Base-by-base conservation (phyloP, 495 filamentous ascomycete genomes). In the Penicillium longicatenatum region DNA sequence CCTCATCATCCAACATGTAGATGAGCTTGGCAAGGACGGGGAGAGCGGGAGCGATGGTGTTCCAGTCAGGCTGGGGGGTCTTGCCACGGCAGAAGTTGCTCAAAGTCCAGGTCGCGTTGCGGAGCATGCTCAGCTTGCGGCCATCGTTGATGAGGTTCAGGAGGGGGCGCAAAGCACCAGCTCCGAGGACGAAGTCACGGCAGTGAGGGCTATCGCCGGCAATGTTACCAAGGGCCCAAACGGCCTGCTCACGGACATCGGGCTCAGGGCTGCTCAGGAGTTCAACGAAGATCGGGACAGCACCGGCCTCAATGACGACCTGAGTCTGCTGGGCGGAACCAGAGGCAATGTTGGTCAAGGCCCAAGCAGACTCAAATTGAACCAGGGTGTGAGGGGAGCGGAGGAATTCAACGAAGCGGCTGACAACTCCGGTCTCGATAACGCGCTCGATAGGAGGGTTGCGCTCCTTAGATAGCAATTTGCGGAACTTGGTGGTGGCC, bases 31-130 rank as follows among this genome's bases (percentile, higher is more conserved):
- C 84, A 55, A 99, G 88, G 43, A 99, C 91, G 4, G 94, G 93
- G n/a, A 99, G 86, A 37, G 95, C 95, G 43, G 95, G 95, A 29
- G 90, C 81, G 65, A 99, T 99, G 3, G 91, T 97, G 68, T 87
- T 83, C 95, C 95, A 99, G 71, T 99, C 94, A 19, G 95, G 95
- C 75, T 99, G 95, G 37, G 95, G 95, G 4, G 93, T 97, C 84
- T 98, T 99, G 75, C 95, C 95, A 82, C 95, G 93, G 79, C 95
- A 99, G 80, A 99, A 99, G 80, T 99, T 99, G 82, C 95, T 98
- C 50, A 99, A 81, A 22, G 95, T 99, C 95, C 95, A 99, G 24
- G 95, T 98, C 22, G 95, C 95, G 71, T 99, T 99, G 53, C 95
- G 84, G 39, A 99, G 86, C 95, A 99, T 99, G 82, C 92, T 97